These are phyloP conservation scores for Xylaria flabelliformis DNA, from an alignment of 495 filamentous ascomycete genomes.

Conservation along the genomic window DNA sequence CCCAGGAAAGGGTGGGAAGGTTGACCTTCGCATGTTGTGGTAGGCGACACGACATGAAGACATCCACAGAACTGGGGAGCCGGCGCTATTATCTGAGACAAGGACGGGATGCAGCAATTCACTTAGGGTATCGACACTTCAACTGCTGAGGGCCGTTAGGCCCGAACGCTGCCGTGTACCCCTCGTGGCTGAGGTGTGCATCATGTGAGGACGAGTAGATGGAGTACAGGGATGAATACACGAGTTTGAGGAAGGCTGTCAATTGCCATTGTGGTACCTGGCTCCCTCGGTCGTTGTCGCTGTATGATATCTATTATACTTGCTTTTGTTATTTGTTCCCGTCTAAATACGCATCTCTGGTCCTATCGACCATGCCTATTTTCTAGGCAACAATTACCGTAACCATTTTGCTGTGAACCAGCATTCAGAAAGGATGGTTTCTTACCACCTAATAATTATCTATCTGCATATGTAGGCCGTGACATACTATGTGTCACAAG, in stretches of 20 bases:
- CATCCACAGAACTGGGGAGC: slow-evolving; percentile 17
- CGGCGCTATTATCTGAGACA: slow-evolving; percentile 3
- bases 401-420: background rate
- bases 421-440: background rate
- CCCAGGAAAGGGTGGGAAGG: slow-evolving; percentile 9
- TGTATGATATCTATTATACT: background rate
- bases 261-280: background rate
- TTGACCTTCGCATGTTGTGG: background rate
- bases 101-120: slow-evolving; percentile 5
- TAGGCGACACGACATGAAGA: slow-evolving; percentile 17
- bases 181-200: background rate
- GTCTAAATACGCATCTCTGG: background rate
- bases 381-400: background rate
- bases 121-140: slow-evolving; percentile 20
- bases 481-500: background rate
- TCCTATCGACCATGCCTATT: background rate
- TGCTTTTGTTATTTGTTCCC: background rate
- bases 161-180: slow-evolving; percentile 16
- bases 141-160: background rate
- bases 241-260: background rate
- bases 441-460: background rate
- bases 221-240: background rate
- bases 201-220: slow-evolving; percentile 11
- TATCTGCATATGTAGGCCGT: slow-evolving; percentile 5
- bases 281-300: background rate